A percentile compares a stretch with the other conserved stretches of the same genome.
These are phyloP conservation scores for Sugiyamaella marilandica DNA, from an alignment of 805 yeast species.

Conservation along the genomic window DNA sequence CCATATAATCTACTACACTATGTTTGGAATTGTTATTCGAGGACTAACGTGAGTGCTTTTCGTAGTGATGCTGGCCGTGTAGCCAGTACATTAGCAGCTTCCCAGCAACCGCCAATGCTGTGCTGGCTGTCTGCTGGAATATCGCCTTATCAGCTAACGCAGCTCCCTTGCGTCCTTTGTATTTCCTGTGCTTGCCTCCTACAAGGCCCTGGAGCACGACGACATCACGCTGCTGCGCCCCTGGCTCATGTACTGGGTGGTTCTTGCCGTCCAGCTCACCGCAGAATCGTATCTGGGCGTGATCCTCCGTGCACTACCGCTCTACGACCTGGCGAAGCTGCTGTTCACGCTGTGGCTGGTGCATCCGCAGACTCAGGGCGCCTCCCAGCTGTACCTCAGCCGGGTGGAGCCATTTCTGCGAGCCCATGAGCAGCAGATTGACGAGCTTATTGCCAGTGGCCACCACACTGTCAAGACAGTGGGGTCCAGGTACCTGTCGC, in stretches of 20 bases:
- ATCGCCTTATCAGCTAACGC: background rate
- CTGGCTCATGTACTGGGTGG: constrained; percentile 65
- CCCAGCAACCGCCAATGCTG: background rate
- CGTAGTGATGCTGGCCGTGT: background rate
- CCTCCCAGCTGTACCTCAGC: constrained; percentile 37
- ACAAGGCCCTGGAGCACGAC: constrained; percentile 47
- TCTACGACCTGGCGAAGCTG: constrained; percentile 46
- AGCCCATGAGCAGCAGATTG: constrained; percentile 35
- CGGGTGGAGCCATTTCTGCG: constrained; percentile 38
- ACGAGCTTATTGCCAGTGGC: constrained; percentile 24
- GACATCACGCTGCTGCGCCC: constrained; percentile 36
- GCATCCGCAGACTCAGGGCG: constrained; percentile 46
- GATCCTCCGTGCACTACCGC: constrained; percentile 49
- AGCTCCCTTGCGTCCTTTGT: constrained; percentile 40
- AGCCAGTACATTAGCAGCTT: background rate
- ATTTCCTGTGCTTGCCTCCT: constrained; percentile 60
- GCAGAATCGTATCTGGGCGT: constrained; percentile 41
- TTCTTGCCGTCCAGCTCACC: constrained; percentile 41
- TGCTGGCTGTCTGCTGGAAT: background rate
- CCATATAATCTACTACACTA: background rate
- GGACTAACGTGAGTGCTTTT: constrained; percentile 5
- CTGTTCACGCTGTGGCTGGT: constrained; percentile 58
- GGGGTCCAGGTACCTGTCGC: constrained; percentile 19
- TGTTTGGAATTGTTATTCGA: constrained; percentile 10
- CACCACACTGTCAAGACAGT: constrained; percentile 15